A percentile compares a stretch with the other conserved stretches of the same genome.
Evolutionary conservation across 108 stramenopile genomes (phyloP).

Genomic region (Stephanodiscus minutulus): DNA sequence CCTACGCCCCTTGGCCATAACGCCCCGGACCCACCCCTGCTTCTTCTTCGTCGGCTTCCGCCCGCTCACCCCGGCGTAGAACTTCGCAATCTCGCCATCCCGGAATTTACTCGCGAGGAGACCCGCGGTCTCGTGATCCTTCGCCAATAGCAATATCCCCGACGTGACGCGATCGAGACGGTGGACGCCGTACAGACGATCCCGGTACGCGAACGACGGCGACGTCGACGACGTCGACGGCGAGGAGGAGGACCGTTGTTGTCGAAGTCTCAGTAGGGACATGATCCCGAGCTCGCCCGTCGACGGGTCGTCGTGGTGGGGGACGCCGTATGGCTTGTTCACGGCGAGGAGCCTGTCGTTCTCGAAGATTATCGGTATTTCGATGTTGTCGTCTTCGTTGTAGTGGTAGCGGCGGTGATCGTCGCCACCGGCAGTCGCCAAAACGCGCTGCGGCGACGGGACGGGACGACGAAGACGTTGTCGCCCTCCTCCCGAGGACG

Average conservation of each 20-base stretch:
- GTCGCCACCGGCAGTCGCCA: neutral
- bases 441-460: neutral
- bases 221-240: conserved; percentile 17
- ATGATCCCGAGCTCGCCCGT: conserved; percentile 49
- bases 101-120: conserved; percentile 50
- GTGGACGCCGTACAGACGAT: conserved; percentile 80
- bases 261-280: conserved; percentile 42
- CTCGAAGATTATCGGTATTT: conserved; percentile 63
- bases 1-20: conserved; percentile 66
- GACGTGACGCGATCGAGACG: conserved; percentile 79
- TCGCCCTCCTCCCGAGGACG: too few species aligned
- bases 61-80: conserved; percentile 70
- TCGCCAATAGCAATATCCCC: conserved; percentile 80
- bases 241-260: conserved; percentile 19
- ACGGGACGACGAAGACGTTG: neutral
- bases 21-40: conserved; percentile 79
- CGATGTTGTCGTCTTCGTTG: conserved; percentile 1
- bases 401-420: neutral
- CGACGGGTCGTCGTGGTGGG: conserved; percentile 66
- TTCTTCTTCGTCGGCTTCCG: conserved; percentile 71
- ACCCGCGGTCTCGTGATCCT: conserved; percentile 54
- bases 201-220: conserved; percentile 18
- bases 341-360: conserved; percentile 62
- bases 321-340: conserved; percentile 65
- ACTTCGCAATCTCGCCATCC: conserved; percentile 34